Evolutionary conservation across 179 eudicot genomes (phyloP).

Genomic region (Camellia oleifera): DNA sequence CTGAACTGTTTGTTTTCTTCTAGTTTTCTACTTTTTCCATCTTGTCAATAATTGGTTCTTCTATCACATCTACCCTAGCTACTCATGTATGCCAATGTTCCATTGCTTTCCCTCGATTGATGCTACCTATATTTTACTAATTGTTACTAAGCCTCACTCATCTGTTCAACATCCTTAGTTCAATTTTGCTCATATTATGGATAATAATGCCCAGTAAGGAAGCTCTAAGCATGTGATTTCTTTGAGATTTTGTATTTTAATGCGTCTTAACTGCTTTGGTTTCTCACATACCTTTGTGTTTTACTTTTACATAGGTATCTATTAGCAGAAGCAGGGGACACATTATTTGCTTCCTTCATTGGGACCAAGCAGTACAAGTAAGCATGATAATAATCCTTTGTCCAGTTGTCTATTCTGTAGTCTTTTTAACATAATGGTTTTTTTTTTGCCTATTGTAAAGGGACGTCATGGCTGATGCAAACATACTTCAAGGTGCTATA

Average conservation of each 20-base stretch:
- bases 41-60: not conserved
- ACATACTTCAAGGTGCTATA: constrained; percentile 95
- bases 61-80: not conserved
- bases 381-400: constrained; percentile 26
- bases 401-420: constrained; percentile 1
- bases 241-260: not conserved
- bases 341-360: constrained; percentile 90
- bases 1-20: not conserved
- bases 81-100: not conserved
- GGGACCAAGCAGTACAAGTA: constrained; percentile 97
- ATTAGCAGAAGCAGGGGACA: constrained; percentile 95
- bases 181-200: constrained; percentile 4
- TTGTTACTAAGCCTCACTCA: not conserved
- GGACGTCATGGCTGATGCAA: constrained; percentile 95
- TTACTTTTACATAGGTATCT: constrained; percentile 55
- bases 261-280: not conserved
- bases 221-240: not conserved
- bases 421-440: constrained; percentile 14
- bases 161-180: constrained; percentile 3
- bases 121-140: not conserved
- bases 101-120: not conserved
- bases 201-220: not conserved
- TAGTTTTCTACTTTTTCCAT: not conserved
- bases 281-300: not conserved
- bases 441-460: constrained; percentile 34